These are phyloP conservation scores for Rhizopus delemar DNA, from an alignment of 371 early-diverging fungal genomes.

Conservation along the genomic window DNA sequence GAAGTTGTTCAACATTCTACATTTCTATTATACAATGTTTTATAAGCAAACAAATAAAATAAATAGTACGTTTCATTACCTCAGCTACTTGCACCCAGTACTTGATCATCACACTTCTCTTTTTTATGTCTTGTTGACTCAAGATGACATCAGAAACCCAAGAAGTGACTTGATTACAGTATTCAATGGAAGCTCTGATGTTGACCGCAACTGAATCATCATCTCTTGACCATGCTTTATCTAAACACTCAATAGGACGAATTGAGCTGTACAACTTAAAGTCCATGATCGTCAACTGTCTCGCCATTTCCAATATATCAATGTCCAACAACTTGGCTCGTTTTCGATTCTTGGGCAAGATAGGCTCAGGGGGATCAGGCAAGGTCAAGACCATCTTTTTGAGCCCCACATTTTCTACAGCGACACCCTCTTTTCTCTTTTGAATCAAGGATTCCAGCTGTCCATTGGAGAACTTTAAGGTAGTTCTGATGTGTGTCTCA, in stretches of 20 bases:
- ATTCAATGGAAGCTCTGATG: conserved; percentile 74
- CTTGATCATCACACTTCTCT: conserved; percentile 73
- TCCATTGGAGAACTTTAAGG: conserved; percentile 64
- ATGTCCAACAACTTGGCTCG: conserved; percentile 77
- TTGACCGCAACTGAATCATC: conserved; percentile 54
- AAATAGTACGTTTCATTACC: neutral
- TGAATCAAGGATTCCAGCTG: conserved; percentile 67
- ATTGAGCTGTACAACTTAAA: conserved; percentile 78
- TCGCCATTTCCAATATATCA: conserved; percentile 89
- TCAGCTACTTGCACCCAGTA: conserved; percentile 85
- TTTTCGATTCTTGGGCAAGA: conserved; percentile 69
- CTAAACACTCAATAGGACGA: conserved; percentile 82
- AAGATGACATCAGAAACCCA: conserved; percentile 89
- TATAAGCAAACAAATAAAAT: conserved; percentile 30
- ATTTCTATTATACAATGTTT: conserved; percentile 32
- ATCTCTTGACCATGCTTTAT: conserved; percentile 86
- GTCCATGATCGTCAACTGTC: conserved; percentile 93
- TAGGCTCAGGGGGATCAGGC: conserved; percentile 67
- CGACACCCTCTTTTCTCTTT: conserved; percentile 52
- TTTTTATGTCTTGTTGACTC: conserved; percentile 76
- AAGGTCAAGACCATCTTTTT: conserved; percentile 69
- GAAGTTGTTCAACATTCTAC: conserved; percentile 81
- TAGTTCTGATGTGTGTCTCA: conserved; percentile 61
- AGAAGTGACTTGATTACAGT: conserved; percentile 72
- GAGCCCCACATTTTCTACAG: conserved; percentile 35